A percentile compares a stretch with the other conserved stretches of the same genome.
These are phyloP conservation scores for Martiniozyma asiatica DNA, from an alignment of 1,139 yeast species.

Conservation along the genomic window DNA sequence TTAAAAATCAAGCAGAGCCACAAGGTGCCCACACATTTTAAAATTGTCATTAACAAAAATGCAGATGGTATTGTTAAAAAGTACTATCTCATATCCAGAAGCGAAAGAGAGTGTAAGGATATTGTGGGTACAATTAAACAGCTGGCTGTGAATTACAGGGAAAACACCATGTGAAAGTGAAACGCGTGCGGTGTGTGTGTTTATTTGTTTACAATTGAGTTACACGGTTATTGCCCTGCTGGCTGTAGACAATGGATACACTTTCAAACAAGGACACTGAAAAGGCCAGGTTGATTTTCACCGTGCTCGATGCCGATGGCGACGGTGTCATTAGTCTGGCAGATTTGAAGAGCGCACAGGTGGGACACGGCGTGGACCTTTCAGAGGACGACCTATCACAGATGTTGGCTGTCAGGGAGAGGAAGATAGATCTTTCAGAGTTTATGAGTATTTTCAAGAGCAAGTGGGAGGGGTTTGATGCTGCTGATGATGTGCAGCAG, in stretches of 20 bases:
- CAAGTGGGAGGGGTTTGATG: slow-evolving; percentile 44
- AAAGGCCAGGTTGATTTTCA: slow-evolving; percentile 23
- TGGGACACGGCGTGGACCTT: slow-evolving; percentile 31
- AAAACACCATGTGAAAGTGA: too few species aligned
- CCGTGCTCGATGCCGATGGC: slow-evolving; percentile 73
- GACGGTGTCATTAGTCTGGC: slow-evolving; percentile 52
- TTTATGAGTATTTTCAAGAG: slow-evolving; percentile 59
- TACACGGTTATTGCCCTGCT: too few species aligned
- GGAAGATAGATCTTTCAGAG: slow-evolving; percentile 48
- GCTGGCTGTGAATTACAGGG: slow-evolving; percentile 6
- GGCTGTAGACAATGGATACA: too few species aligned
- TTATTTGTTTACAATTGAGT: too few species aligned
- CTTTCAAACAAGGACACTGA: not conserved
- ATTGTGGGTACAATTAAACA: slow-evolving; percentile 53
- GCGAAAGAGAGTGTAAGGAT: slow-evolving; percentile 52
- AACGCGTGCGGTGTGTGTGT: too few species aligned
- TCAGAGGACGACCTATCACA: slow-evolving; percentile 28
- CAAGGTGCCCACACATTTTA: slow-evolving; percentile 70
- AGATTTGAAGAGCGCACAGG: slow-evolving; percentile 49
- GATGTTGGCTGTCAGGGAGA: slow-evolving; percentile 17
- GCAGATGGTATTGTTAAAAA: slow-evolving; percentile 42
- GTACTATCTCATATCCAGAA: slow-evolving; percentile 75
- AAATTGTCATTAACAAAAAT: slow-evolving; percentile 65
- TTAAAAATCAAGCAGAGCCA: slow-evolving; percentile 64
- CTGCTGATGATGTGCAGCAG: slow-evolving; percentile 42